phyloP scores from a whole-genome alignment of 2,329 filamentous ascomycete genomes.

The Aspergillus sp. region DNA sequence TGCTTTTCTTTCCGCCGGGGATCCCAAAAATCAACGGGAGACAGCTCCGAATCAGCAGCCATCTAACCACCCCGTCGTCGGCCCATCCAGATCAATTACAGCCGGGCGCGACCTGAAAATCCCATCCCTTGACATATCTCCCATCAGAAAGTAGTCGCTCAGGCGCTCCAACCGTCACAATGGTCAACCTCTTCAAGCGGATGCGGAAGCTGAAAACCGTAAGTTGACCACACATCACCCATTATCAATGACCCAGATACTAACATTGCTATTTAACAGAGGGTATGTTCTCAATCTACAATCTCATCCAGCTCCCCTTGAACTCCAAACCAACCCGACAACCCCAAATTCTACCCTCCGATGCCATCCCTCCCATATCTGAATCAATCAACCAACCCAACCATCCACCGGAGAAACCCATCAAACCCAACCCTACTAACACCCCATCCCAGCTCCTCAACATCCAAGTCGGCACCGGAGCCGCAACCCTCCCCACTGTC shows the following conservation, averaged over 20 bases:
- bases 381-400: neutral
- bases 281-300: constrained; percentile 27
- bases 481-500: constrained; percentile 68
- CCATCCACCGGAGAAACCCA: neutral
- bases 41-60: constrained; percentile 14
- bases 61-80: constrained; percentile 7
- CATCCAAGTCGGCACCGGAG: constrained; percentile 79
- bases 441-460: constrained; percentile 63
- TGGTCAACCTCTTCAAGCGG: constrained; percentile 60
- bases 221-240: constrained; percentile 23
- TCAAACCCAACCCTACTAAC: neutral
- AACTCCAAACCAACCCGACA: neutral
- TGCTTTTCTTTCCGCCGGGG: constrained; percentile 26
- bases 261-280: constrained; percentile 24
- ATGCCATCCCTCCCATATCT: neutral
- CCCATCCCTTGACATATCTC: neutral
- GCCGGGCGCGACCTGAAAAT: neutral
- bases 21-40: constrained; percentile 22
- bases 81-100: constrained; percentile 5
- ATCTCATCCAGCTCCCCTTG: neutral
- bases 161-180: constrained; percentile 28
- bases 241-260: neutral
- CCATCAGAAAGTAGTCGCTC: neutral
- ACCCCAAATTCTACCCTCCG: neutral
- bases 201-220: constrained; percentile 74